Evolutionary conservation across 306 rosid genomes (phyloP), one percentile per base, ranked within the genome.

Genomic region (Erythrophleum fordii): DNA sequence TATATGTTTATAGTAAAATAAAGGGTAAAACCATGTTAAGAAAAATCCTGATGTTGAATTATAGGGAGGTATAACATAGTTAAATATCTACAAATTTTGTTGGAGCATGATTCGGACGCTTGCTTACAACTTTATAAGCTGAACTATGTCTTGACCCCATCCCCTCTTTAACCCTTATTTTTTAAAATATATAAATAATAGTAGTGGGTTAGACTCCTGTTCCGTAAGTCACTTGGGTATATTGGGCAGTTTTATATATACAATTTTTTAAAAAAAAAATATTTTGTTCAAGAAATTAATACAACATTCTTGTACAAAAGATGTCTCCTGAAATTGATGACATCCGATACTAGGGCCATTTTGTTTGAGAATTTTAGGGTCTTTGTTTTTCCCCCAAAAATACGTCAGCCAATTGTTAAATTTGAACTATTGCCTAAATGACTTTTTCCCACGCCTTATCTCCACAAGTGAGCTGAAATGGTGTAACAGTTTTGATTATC

Each of bases 31-130:
- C 51, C 77, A 71, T 23, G 18, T 76, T 76, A 34, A 58, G 55
- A 55, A 73, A 51, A 83, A 78, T 52, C n/a, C 61, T 25, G 31
- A 65, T 22, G 49, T 79, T 81, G 77, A 81, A 66, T 52, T 60
- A 31, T 55, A 55, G 85, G 48, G 85, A 71, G 80, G 77, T 77
- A 72, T 44, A 49, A 81, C 70, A 81, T 81, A 61, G 72, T 44
- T 35, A 69, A 70, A 28, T 59, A 69, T 49, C 73, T 49, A 58
- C 81, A 60, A 71, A 69, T 83, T 81, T 85, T 78, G 56, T 62
- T 73, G 74, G 82, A 64, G 83, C 80, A 76, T 66, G 76, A 66
- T 69, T 71, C 79, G 62, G 74, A 45, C 45, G 65, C 62, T 46
- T 78, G 44, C 46, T 70, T 58, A 78, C 80, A 41, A 73, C 69